Percentiles rank a stretch among this genome's conserved stretches.
These are phyloP conservation scores for Agaricus subrufescens DNA, from an alignment of 768 basidiomycete genomes.

Conservation along the genomic window DNA sequence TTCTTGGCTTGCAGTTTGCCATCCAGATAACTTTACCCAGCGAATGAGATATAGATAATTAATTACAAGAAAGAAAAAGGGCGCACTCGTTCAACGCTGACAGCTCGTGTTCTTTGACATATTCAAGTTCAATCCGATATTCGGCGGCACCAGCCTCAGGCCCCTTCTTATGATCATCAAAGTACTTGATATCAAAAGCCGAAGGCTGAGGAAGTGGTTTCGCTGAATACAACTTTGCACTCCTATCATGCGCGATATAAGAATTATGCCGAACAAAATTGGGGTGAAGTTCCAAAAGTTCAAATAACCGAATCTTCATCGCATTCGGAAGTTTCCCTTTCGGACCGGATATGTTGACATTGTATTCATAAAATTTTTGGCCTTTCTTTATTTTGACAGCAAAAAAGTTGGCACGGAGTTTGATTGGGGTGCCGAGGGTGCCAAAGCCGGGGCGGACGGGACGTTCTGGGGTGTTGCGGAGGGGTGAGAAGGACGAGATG, in stretches of 20 bases:
- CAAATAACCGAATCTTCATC: slow-evolving; percentile 45
- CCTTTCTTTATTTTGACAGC: slow-evolving; percentile 38
- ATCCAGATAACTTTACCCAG: slow-evolving; percentile 36
- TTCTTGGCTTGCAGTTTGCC: slow-evolving; percentile 36
- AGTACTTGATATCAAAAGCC: slow-evolving; percentile 29
- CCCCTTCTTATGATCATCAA: slow-evolving; percentile 30
- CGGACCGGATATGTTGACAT: slow-evolving; percentile 39
- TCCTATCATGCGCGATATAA: slow-evolving; percentile 48
- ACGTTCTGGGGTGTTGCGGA: slow-evolving; percentile 22
- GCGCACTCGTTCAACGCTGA: slow-evolving; percentile 25
- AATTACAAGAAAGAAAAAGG: background rate
- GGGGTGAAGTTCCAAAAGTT: slow-evolving; percentile 43
- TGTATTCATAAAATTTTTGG: slow-evolving; percentile 45
- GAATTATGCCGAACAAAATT: slow-evolving; percentile 27
- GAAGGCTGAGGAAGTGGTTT: slow-evolving; percentile 37
- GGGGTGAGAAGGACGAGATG: slow-evolving; percentile 28
- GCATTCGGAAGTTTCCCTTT: slow-evolving; percentile 28
- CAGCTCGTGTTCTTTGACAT: slow-evolving; percentile 30
- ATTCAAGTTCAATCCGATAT: slow-evolving; percentile 35
- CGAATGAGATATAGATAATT: background rate
- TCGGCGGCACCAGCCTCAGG: slow-evolving; percentile 27
- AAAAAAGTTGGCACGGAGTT: slow-evolving; percentile 59
- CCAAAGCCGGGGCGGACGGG: slow-evolving; percentile 55
- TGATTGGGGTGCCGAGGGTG: slow-evolving; percentile 38
- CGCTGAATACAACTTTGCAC: slow-evolving; percentile 39